Evolutionary conservation across 2,329 filamentous ascomycete species (phyloP).

Genomic region (Ophiostoma tasmaniense): DNA sequence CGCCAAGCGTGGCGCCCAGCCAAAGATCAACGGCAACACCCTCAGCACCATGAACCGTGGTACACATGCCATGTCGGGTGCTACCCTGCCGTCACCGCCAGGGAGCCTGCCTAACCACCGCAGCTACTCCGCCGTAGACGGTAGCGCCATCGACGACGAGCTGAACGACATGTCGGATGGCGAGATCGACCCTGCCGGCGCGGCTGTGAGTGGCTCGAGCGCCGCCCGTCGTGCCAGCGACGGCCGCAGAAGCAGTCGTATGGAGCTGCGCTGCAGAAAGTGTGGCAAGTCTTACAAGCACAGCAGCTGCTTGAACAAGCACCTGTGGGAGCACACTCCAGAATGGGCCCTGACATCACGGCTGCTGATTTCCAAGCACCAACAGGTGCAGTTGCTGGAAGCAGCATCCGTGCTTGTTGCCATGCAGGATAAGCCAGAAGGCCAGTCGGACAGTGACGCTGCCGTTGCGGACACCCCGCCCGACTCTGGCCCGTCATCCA

Average conservation of each 20-base stretch:
- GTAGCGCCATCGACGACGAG: conserved; percentile 61
- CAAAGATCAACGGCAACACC: conserved; percentile 45
- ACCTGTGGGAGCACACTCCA: conserved; percentile 99
- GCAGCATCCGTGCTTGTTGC: conserved; percentile 90
- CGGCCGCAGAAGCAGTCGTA: conserved; percentile 69
- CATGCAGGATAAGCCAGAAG: conserved; percentile 54
- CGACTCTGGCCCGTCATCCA: conserved; percentile 57
- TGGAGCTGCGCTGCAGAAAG: conserved; percentile 90
- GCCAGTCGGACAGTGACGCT: background rate
- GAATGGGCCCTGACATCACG: conserved; percentile 97
- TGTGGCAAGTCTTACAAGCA: conserved; percentile 99
- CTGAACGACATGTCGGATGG: conserved; percentile 55
- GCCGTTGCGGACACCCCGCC: conserved; percentile 41
- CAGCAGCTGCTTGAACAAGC: conserved; percentile 99
- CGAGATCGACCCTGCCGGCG: conserved; percentile 25
- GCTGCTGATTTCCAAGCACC: conserved; percentile 96
- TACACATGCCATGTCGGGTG: conserved; percentile 16
- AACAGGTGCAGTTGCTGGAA: conserved; percentile 95
- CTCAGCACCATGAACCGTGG: conserved; percentile 12
- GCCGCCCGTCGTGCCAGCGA: conserved; percentile 65
- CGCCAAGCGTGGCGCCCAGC: conserved; percentile 38
- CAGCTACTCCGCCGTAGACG: conserved; percentile 39
- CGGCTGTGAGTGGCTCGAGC: background rate
- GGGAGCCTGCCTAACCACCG: conserved; percentile 58
- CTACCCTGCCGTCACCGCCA: conserved; percentile 54